Percentiles rank a stretch among this genome's conserved stretches.
Evolutionary conservation across 2,329 filamentous ascomycete species (phyloP).

Genomic region (Phialophora macrospora): DNA sequence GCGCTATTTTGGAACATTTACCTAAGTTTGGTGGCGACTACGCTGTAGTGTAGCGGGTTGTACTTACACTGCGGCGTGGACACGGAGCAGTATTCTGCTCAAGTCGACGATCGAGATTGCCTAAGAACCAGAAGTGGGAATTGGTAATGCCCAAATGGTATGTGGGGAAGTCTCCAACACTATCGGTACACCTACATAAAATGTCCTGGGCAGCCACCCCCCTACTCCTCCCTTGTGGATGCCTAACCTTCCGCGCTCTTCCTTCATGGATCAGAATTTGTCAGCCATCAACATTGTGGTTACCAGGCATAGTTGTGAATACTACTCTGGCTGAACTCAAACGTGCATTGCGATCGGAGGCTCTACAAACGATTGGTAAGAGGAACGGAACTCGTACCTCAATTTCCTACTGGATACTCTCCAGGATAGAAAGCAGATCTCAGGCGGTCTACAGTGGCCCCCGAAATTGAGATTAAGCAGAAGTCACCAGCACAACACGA

Average conservation of each 20-base stretch:
- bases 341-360: not conserved
- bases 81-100: not conserved
- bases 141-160: not conserved
- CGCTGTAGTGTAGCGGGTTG: conserved; percentile 7
- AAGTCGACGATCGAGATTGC: not conserved
- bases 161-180: conserved; percentile 8
- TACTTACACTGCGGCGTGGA: not conserved
- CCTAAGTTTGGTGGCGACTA: conserved; percentile 32
- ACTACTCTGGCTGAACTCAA: not conserved
- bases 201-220: not conserved
- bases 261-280: not conserved
- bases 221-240: not conserved
- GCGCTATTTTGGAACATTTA: conserved; percentile 48
- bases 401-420: not conserved
- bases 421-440: not conserved
- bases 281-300: not conserved
- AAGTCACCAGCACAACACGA: not conserved
- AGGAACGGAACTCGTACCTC: not conserved
- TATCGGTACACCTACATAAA: not conserved
- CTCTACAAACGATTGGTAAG: not conserved
- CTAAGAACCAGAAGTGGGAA: not conserved
- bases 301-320: not conserved
- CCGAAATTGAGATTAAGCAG: not conserved
- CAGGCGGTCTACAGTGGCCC: not conserved
- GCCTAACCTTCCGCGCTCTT: not conserved